Percentiles rank a stretch among this genome's conserved stretches.
Evolutionary conservation across 495 filamentous ascomycete species (phyloP).

Genomic region (Tetracladium setigerum): DNA sequence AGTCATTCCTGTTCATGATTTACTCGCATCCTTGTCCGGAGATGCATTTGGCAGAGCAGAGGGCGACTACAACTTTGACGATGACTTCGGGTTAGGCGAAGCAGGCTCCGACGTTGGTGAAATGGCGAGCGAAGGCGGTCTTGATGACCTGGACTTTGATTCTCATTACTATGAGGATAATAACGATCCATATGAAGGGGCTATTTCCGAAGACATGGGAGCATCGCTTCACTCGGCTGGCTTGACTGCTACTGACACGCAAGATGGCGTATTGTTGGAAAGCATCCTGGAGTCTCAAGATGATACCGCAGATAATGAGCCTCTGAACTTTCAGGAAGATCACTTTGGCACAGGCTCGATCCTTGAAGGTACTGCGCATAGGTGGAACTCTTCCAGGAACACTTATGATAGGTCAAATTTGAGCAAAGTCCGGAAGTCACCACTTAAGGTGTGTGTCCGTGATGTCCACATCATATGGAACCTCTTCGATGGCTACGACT

Average conservation of each 20-base stretch:
- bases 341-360: constrained; percentile 62
- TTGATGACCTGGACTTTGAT: constrained; percentile 17
- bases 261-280: constrained; percentile 51
- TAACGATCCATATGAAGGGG: constrained; percentile 19
- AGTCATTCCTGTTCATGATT: constrained; percentile 74
- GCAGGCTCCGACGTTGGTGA: constrained; percentile 6
- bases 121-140: constrained; percentile 3
- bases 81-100: constrained; percentile 36
- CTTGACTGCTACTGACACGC: constrained; percentile 33
- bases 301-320: constrained; percentile 25
- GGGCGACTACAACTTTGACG: constrained; percentile 48
- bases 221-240: constrained; percentile 23
- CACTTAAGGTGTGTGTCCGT: constrained; percentile 68
- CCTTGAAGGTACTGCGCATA: constrained; percentile 60
- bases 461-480: constrained; percentile 97
- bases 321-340: constrained; percentile 66
- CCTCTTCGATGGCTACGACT: constrained; percentile 96
- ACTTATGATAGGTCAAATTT: constrained; percentile 61
- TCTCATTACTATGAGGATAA: constrained; percentile 18
- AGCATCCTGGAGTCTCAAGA: constrained; percentile 54
- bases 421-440: constrained; percentile 54
- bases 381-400: constrained; percentile 70
- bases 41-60: constrained; percentile 63
- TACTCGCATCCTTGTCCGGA: constrained; percentile 83
- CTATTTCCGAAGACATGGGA: constrained; percentile 40